Evolutionary conservation across 306 rosid species (phyloP), one percentile per base, ranked within the genome.

Genomic region (Corylus heterophylla): DNA sequence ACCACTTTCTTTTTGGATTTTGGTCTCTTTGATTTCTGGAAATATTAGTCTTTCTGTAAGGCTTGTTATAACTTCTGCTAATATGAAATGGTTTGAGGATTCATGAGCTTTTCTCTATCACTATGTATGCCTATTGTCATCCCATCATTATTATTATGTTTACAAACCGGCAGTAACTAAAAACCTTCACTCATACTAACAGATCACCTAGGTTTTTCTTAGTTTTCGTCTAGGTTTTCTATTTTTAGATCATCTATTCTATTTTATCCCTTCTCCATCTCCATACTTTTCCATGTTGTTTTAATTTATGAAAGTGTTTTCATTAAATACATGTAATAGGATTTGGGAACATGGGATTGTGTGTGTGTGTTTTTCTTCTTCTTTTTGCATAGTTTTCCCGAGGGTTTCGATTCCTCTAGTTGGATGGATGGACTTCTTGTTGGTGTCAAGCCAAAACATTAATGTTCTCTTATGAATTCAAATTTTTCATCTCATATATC

Each of bases 31-130:
- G 81, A 62, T 71, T 31, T 79, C 78, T 74, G 4, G 42, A 62
- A 62, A 62, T 61, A 42, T 42, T 42, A n/a, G 16, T 59, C 22
- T 76, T 76, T 77, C 66, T 71, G 56, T 77, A n/a, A 77, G 50
- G 74, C 66, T 78, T 80, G 64, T 52, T 73, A 51, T 22, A 22
- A 22, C 12, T 59, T 79, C 64, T 71, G 55, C 10, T 67, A 16
- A 29, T 77, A 35, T 52, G 73, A 25, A 62, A 61, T 58, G 80
- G 82, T 79, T 86, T 83, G 78, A 71, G 75, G 84, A 66, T 88
- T 86, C 55, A 54, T 31, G 35, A 31, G 68, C 39, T 87, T 58
- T 42, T 68, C 22, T n/a, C 7, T 68, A 39, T 68, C 29, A 8
- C 48, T 44, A 5, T 39, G 50, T 50, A 4, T 42, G 45, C 6